phyloP scores from a whole-genome alignment of 495 filamentous ascomycete genomes.

The Bryoglossum gracile region DNA sequence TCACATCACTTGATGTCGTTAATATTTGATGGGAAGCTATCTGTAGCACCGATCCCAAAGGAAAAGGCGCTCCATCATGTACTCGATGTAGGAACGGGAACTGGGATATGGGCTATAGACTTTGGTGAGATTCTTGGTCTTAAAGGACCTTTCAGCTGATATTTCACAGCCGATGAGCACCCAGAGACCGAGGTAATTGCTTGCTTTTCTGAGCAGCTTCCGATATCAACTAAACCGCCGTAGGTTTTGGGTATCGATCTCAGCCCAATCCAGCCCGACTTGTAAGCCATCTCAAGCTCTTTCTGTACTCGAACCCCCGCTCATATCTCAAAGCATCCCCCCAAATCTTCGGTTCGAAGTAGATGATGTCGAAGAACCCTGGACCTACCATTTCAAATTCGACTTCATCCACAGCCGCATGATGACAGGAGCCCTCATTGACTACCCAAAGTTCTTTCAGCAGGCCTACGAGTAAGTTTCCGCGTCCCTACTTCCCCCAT shows the following conservation, averaged over 20 bases:
- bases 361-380: conserved; percentile 48
- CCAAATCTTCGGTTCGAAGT: conserved; percentile 47
- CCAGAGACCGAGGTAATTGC: conserved; percentile 30
- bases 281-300: neutral
- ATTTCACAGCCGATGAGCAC: conserved; percentile 20
- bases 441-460: conserved; percentile 6
- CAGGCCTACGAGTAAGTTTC: no score
- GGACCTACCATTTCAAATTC: conserved; percentile 40
- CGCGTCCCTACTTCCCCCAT: no score
- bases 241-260: no score
- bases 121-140: conserved; percentile 28
- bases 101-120: conserved; percentile 43
- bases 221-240: no score
- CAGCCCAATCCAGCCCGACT: neutral
- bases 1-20: conserved; percentile 42
- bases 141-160: conserved; percentile 13
- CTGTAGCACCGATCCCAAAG: conserved; percentile 25
- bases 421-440: conserved; percentile 34
- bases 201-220: no score
- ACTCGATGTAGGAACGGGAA: conserved; percentile 42
- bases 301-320: neutral
- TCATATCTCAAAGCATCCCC: conserved; percentile 21
- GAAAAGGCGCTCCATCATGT: conserved; percentile 30
- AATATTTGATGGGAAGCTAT: conserved; percentile 35
- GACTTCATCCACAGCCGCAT: conserved; percentile 46